Evolutionary conservation across 345 rosid genomes (phyloP), one percentile per base, ranked within the genome.

Genomic region (Alliaria petiolata): DNA sequence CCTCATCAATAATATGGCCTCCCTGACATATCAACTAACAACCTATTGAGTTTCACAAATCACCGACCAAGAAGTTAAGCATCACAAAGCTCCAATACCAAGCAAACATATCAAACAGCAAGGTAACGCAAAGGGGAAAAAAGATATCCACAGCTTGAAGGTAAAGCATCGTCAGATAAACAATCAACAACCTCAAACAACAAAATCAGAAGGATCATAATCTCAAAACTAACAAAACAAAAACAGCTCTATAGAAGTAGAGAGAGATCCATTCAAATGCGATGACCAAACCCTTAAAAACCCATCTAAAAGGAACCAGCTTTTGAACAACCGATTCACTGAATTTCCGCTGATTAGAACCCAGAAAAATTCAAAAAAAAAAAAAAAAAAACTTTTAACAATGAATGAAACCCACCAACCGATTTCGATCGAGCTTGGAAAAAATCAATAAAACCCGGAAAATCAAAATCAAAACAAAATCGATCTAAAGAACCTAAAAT

Each of bases 181-280:
- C 42, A 63, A 65, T n/a, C 28, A 7, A 62, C 65, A 55, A 62
- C 4, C 47, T 13, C 34, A 43, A 25, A 55, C 19, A n/a, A 14
- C 3, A 52, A 28, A 34, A 6, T 33, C 57, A 65, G 3, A 65
- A 58, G 13, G 15, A 35, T 22, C 28, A 36, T 8, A n/a, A n/a
- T 8, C 31, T 22, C 45, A 36, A 42, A 50, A 62, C 33, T 51
- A 39, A 62, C 14, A 42, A 44, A 28, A 26, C 3, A 8, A 35
- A 35, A 55, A 25, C 42, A 70, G 38, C 43, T 9, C 38, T 50
- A 25, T 44, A 35, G 0, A 57, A 58, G 38, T 47, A 57, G n/a
- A 69, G 60, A n/a, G n/a, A 73, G 71, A 65, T 73, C 77, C 65
- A n/a, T 49, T 58, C 28, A 74, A 50, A 65, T 34, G 50, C 4